These are phyloP conservation scores for Lyophyllum decastes DNA, from an alignment of 768 basidiomycete species.

Conservation along the genomic window DNA sequence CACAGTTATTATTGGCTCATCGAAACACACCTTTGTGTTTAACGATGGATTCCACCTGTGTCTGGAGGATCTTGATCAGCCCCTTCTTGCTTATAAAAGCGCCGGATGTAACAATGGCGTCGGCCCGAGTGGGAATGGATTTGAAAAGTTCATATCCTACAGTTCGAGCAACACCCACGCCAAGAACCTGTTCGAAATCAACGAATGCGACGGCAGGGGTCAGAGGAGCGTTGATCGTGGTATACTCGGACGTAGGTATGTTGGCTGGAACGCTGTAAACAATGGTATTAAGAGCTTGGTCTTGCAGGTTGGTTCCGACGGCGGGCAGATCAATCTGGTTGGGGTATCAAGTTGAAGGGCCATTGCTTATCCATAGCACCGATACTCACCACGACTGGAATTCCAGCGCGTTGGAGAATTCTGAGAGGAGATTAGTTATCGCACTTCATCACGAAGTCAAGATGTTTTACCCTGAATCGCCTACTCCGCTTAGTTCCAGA, in stretches of 20 bases:
- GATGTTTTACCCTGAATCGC: slow-evolving; percentile 6
- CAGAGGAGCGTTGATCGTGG: slow-evolving; percentile 6
- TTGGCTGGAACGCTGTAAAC: neutral
- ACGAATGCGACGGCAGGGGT: slow-evolving; percentile 6
- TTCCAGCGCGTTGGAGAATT: slow-evolving; percentile 7
- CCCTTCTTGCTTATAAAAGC: slow-evolving; percentile 12
- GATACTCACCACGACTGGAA: slow-evolving; percentile 4
- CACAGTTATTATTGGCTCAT: neutral
- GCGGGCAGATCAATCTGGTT: slow-evolving; percentile 13
- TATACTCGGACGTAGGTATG: neutral
- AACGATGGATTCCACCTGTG: slow-evolving; percentile 13
- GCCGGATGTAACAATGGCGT: slow-evolving; percentile 14
- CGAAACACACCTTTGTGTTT: slow-evolving; percentile 3
- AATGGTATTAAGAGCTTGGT: slow-evolving; percentile 9
- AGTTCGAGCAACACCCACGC: neutral
- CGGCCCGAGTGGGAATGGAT: slow-evolving; percentile 5
- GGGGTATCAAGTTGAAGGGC: too few relatives aligned
- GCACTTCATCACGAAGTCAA: neutral
- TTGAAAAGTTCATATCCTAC: neutral
- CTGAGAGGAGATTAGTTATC: neutral
- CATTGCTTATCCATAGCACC: neutral
- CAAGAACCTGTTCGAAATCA: slow-evolving; percentile 13
- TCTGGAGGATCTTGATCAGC: slow-evolving; percentile 7
- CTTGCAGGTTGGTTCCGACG: slow-evolving; percentile 18
- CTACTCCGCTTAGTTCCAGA: slow-evolving; percentile 15